A percentile compares a stretch with the other conserved stretches of the same genome.
Evolutionary conservation across 345 rosid species (phyloP).

Genomic region (Excoecaria cochinchinensis): DNA sequence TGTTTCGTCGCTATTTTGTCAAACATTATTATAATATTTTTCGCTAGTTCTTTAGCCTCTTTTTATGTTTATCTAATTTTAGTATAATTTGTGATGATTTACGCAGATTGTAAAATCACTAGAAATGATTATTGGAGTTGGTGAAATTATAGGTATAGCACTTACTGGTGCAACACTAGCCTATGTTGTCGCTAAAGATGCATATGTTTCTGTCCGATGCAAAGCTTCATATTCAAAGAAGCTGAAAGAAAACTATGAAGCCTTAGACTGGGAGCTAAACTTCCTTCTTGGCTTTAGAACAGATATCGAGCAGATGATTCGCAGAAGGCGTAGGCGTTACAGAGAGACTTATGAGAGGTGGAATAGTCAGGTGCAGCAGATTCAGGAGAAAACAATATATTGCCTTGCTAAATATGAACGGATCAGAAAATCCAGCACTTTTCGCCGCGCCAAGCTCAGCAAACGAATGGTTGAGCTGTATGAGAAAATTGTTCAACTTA

Average conservation of each 20-base stretch:
- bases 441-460: neutral
- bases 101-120: no score
- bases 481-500: neutral
- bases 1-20: no score
- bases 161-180: neutral
- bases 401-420: neutral
- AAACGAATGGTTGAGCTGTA: neutral
- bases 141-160: neutral
- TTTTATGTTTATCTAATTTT: no score
- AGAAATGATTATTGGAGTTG: neutral
- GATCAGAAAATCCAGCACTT: neutral
- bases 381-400: neutral
- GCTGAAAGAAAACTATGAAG: neutral
- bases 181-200: neutral
- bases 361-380: neutral
- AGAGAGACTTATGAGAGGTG: neutral
- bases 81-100: no score
- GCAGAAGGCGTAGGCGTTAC: neutral
- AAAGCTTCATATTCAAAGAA: neutral
- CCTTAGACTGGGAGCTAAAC: neutral
- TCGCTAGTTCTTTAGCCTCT: no score
- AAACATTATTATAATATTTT: no score
- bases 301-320: neutral
- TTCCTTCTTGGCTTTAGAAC: neutral
- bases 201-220: neutral